phyloP scores from a whole-genome alignment of 805 yeast genomes.

The Teunomyces kruisii region DNA sequence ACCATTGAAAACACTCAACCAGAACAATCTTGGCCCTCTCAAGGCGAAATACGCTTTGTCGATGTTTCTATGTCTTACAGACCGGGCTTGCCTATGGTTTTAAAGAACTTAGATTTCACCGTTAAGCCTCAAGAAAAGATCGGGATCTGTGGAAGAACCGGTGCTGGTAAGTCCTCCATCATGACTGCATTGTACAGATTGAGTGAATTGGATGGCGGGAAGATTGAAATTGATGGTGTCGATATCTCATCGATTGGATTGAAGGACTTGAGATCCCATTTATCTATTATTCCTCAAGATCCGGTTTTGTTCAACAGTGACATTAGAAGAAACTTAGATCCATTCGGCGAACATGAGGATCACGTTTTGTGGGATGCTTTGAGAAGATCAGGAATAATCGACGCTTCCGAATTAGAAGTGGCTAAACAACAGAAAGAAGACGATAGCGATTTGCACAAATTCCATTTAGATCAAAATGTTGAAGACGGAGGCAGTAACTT shows the following conservation, averaged over 20 bases:
- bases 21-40: slow-evolving; percentile 47
- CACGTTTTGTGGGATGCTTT: slow-evolving; percentile 67
- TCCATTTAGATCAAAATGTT: slow-evolving; percentile 37
- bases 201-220: slow-evolving; percentile 56
- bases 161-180: slow-evolving; percentile 74
- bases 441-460: slow-evolving; percentile 27
- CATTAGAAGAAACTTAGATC: slow-evolving; percentile 74
- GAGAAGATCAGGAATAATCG: slow-evolving; percentile 61
- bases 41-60: slow-evolving; percentile 12
- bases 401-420: slow-evolving; percentile 20
- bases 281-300: slow-evolving; percentile 86
- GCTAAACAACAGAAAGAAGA: slow-evolving; percentile 22
- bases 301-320: slow-evolving; percentile 84
- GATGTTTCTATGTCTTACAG: slow-evolving; percentile 51
- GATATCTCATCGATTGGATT: slow-evolving; percentile 67
- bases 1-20: slow-evolving; percentile 46
- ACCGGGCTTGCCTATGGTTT: slow-evolving; percentile 62
- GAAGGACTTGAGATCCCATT: slow-evolving; percentile 61
- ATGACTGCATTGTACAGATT: slow-evolving; percentile 71
- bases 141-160: slow-evolving; percentile 70
- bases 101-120: slow-evolving; percentile 51
- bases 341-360: slow-evolving; percentile 60
- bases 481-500: slow-evolving; percentile 37
- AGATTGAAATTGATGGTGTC: slow-evolving; percentile 64
- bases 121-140: slow-evolving; percentile 55